A percentile compares a stretch with the other conserved stretches of the same genome.
phyloP scores from a whole-genome alignment of 139 green algal genomes.

The Chlamydomonas urium region DNA sequence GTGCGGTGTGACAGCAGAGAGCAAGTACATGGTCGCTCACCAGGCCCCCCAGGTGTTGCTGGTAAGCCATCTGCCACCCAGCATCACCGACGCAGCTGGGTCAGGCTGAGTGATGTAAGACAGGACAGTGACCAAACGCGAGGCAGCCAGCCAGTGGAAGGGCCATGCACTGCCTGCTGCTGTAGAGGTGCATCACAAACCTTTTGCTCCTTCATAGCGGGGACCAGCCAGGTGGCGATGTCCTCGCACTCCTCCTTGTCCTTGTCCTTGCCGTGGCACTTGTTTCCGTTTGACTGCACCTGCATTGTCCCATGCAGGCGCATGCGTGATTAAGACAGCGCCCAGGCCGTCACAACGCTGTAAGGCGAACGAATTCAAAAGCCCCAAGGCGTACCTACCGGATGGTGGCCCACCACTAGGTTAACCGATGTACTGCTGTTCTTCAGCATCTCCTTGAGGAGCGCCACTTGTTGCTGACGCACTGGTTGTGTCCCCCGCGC shows the following conservation, averaged over 20 bases:
- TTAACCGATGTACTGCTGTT: background rate
- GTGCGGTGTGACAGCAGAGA: too few species aligned
- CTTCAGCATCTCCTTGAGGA: background rate
- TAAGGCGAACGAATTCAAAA: background rate
- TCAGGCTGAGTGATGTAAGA: too few species aligned
- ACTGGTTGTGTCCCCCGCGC: background rate
- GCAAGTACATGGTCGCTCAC: too few species aligned
- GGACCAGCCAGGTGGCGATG: background rate
- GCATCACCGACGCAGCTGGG: too few species aligned
- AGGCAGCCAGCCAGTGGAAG: too few species aligned
- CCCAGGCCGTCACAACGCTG: background rate
- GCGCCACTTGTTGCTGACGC: background rate
- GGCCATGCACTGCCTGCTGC: too few species aligned
- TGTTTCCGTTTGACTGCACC: too few species aligned
- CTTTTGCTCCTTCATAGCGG: background rate
- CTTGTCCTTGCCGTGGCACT: background rate
- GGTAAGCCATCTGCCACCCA: too few species aligned
- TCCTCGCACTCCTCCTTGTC: background rate
- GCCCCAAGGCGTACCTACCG: background rate
- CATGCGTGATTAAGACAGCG: too few species aligned
- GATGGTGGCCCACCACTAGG: constrained; percentile 3
- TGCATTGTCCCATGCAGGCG: too few species aligned
- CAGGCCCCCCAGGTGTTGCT: too few species aligned
- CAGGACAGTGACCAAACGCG: too few species aligned
- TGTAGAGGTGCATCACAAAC: background rate